These are phyloP conservation scores for Lantana camara DNA, from an alignment of 257 asterid genomes.

Conservation along the genomic window DNA sequence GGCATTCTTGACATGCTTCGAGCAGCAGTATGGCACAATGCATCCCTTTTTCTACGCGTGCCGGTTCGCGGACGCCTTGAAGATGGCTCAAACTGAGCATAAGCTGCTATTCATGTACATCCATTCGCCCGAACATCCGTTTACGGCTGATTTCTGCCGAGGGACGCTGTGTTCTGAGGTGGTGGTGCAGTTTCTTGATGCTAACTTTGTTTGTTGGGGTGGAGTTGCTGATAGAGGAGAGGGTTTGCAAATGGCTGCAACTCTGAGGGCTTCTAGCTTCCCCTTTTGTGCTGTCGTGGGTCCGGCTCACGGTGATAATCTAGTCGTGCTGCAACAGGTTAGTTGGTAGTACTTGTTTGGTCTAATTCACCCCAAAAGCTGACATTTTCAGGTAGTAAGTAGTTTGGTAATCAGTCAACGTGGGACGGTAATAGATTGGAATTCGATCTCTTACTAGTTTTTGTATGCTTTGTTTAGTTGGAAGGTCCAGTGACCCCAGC, in stretches of 20 bases:
- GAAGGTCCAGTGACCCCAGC: constrained; percentile 84
- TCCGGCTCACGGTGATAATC: constrained; percentile 62
- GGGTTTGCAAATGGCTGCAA: constrained; percentile 57
- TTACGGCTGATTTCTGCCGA: constrained; percentile 64
- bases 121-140: constrained; percentile 76
- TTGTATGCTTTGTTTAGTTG: constrained; percentile 42
- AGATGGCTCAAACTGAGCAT: constrained; percentile 61
- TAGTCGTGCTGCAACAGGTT: constrained; percentile 79
- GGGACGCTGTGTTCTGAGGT: constrained; percentile 74
- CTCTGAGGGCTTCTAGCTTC: constrained; percentile 49
- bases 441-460: not conserved
- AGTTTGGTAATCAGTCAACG: too few species aligned
- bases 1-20: constrained; percentile 61
- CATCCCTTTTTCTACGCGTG: constrained; percentile 90
- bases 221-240: constrained; percentile 64
- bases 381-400: too few species aligned
- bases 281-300: constrained; percentile 87
- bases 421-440: too few species aligned
- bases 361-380: too few species aligned
- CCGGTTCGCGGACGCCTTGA: constrained; percentile 57
- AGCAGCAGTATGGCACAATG: constrained; percentile 62
- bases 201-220: constrained; percentile 83
- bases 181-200: constrained; percentile 82
- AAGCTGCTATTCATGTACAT: constrained; percentile 76
- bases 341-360: not conserved